Evolutionary conservation across 1,284 basidiomycete species (phyloP).

Genomic region (Jaminaea rosea): DNA sequence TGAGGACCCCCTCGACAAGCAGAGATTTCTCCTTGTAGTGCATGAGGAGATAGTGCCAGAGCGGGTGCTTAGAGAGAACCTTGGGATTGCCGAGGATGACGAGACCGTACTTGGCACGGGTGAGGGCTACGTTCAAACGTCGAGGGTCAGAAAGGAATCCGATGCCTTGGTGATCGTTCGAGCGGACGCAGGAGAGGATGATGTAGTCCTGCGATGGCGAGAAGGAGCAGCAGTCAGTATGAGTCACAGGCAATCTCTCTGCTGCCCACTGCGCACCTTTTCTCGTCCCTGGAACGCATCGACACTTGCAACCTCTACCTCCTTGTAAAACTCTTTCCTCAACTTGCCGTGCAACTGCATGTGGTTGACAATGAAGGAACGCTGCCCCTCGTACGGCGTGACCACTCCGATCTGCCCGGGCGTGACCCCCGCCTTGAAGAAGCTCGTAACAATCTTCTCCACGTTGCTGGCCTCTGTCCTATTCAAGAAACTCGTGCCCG

Average conservation of each 20-base stretch:
- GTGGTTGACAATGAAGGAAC: slow-evolving; percentile 97
- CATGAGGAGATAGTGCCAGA: slow-evolving; percentile 96
- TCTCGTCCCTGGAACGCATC: slow-evolving; percentile 99
- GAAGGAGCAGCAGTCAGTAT: too few species aligned
- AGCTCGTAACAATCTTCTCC: slow-evolving; percentile 98
- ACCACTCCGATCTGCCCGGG: slow-evolving; percentile 95
- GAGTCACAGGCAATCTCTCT: too few species aligned
- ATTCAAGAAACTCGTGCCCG: slow-evolving; percentile 96
- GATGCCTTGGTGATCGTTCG: slow-evolving; percentile 98
- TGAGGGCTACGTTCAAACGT: slow-evolving; percentile 91
- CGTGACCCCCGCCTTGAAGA: slow-evolving; percentile 96
- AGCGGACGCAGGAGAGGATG: slow-evolving; percentile 95
- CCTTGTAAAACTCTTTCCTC: slow-evolving; percentile 98
- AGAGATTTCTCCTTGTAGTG: slow-evolving; percentile 95
- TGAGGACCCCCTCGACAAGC: slow-evolving; percentile 91
- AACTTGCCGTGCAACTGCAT: slow-evolving; percentile 98
- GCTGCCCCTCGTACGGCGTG: slow-evolving; percentile 96
- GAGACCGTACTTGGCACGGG: slow-evolving; percentile 92
- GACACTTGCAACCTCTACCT: slow-evolving; percentile 96
- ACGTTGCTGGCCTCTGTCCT: slow-evolving; percentile 98
- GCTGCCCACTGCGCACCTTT: too few species aligned
- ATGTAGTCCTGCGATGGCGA: too few species aligned
- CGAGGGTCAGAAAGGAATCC: slow-evolving; percentile 98
- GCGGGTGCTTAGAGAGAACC: slow-evolving; percentile 76
- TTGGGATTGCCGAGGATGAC: slow-evolving; percentile 98